Conservation (phyloP, 352 stramenopile genomes). For the Globisporangium abappressorium region DNA sequence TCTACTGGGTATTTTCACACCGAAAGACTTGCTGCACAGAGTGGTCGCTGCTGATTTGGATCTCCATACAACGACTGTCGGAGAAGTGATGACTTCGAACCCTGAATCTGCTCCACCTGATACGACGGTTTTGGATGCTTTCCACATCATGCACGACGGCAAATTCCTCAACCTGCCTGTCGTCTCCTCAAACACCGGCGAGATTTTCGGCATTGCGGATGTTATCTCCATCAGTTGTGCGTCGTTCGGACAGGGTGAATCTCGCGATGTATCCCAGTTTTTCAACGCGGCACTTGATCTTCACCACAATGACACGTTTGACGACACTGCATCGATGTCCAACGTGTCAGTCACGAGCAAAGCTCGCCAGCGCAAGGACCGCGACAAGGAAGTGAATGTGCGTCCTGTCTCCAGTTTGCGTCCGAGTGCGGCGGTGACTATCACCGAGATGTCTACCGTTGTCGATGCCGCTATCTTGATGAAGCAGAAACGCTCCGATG, state of each 20-base stretch:
- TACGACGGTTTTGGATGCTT: constrained; percentile 94
- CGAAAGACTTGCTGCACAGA: constrained; percentile 97
- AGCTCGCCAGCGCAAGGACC: constrained; percentile 67
- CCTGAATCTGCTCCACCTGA: constrained; percentile 92
- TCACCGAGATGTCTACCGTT: constrained; percentile 76
- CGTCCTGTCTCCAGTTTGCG: constrained; percentile 82
- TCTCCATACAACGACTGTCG: constrained; percentile 86
- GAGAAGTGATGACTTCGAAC: constrained; percentile 94
- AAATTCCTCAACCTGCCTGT: constrained; percentile 97
- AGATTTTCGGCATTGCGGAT: constrained; percentile 81
- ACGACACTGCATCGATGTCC: constrained; percentile 50
- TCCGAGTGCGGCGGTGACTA: constrained; percentile 71
- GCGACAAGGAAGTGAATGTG: constrained; percentile 73
- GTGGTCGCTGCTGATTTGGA: constrained; percentile 91
- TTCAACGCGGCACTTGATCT: constrained; percentile 76
- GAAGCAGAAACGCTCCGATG: constrained; percentile 91
- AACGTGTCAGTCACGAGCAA: constrained; percentile 51
- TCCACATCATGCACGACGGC: constrained; percentile 98
- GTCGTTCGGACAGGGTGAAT: constrained; percentile 69
- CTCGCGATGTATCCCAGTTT: constrained; percentile 72
- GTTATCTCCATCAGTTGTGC: constrained; percentile 75
- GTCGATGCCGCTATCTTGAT: constrained; percentile 89
- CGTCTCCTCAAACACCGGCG: constrained; percentile 65
- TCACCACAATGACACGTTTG: constrained; percentile 54
- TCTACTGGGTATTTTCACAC: constrained; percentile 96